phyloP scores from a whole-genome alignment of 805 yeast species.

The Nakazawaea molendinolei region DNA sequence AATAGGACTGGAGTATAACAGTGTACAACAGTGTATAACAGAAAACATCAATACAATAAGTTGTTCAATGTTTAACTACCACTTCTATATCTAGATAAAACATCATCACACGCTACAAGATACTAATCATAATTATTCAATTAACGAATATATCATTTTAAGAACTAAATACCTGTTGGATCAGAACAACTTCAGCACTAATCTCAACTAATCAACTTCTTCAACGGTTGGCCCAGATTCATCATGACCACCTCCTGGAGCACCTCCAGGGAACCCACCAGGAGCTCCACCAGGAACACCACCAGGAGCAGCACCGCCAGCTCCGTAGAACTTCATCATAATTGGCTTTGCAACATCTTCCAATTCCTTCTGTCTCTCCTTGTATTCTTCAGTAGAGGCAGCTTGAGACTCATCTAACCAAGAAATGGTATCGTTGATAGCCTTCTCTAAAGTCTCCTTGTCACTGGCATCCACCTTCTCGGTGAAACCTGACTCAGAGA shows the following conservation, averaged over 20 bases:
- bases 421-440: conserved; percentile 68
- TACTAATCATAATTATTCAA: no score
- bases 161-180: no score
- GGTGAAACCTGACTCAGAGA: conserved; percentile 25
- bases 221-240: conserved; percentile 46
- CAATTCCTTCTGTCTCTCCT: conserved; percentile 86
- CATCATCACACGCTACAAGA: no score
- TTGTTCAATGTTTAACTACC: no score
- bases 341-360: conserved; percentile 88
- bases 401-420: conserved; percentile 88
- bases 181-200: no score
- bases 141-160: no score
- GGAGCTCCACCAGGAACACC: conserved; percentile 46
- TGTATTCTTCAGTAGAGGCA: conserved; percentile 78
- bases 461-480: conserved; percentile 51
- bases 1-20: no score
- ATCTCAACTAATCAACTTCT: conserved; percentile 49
- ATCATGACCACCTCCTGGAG: conserved; percentile 31
- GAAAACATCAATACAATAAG: no score
- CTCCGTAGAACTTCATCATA: conserved; percentile 87
- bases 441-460: conserved; percentile 56
- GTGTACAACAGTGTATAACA: no score
- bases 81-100: no score
- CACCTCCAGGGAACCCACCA: conserved; percentile 32
- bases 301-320: conserved; percentile 62